Conservation (phyloP, 345 rosid species). For the Acer saccharum region DNA sequence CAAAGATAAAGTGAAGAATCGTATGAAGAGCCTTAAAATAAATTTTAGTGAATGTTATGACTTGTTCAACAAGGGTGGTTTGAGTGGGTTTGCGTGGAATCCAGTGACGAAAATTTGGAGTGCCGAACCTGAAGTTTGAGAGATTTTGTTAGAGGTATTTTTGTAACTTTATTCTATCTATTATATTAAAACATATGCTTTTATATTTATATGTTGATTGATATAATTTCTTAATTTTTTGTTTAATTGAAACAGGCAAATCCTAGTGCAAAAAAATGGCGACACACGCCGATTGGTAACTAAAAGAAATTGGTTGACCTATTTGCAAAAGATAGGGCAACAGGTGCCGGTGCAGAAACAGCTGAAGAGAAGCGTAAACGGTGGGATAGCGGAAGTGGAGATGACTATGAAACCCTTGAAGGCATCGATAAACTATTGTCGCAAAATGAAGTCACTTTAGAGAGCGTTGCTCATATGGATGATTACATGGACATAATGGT, state of each 20-base stretch:
- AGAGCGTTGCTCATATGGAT: neutral
- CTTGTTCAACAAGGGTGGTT: neutral
- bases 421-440: neutral
- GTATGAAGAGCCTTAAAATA: neutral
- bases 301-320: too few species aligned
- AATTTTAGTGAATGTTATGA: neutral
- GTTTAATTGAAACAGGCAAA: neutral
- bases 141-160: neutral
- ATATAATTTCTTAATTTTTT: neutral
- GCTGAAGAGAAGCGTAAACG: neutral
- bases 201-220: too few species aligned
- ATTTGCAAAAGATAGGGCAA: too few species aligned
- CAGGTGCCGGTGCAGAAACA: neutral
- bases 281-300: too few species aligned
- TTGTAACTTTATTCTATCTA: too few species aligned
- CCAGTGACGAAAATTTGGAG: neutral
- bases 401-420: neutral
- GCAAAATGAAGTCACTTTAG: neutral
- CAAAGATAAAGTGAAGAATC: neutral
- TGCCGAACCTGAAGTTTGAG: neutral
- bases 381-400: neutral
- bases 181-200: neutral
- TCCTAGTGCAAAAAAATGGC: neutral
- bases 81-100: neutral
- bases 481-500: too few species aligned